These are phyloP conservation scores for Suillus weaverae DNA, from an alignment of 768 basidiomycete species.

Conservation along the genomic window DNA sequence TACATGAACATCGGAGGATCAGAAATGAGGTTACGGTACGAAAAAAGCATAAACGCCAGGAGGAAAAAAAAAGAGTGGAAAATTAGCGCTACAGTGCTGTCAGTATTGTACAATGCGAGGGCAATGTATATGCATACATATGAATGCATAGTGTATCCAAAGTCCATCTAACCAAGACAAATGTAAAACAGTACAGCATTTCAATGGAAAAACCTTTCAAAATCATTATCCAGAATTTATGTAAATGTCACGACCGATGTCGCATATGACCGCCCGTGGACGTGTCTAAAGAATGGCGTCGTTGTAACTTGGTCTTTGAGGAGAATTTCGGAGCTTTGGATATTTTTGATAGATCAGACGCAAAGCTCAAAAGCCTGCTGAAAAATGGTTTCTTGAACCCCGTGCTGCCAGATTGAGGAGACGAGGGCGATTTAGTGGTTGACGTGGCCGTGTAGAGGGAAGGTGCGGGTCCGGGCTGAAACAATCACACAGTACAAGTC, in stretches of 20 bases:
- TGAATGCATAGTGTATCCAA: conserved; percentile 10
- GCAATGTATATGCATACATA: not conserved
- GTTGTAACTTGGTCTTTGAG: conserved; percentile 40
- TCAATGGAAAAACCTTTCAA: not conserved
- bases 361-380: conserved; percentile 56
- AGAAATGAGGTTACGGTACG: not conserved
- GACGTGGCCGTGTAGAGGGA: conserved; percentile 62
- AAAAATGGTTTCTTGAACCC: conserved; percentile 58
- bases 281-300: conserved; percentile 52
- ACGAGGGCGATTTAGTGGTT: conserved; percentile 54
- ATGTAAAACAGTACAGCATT: not conserved
- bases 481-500: conserved; percentile 27
- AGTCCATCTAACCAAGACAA: not conserved
- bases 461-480: conserved; percentile 43
- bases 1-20: not conserved
- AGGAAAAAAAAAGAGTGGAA: conserved; percentile 6
- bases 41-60: not conserved
- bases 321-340: conserved; percentile 20
- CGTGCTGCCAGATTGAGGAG: conserved; percentile 40
- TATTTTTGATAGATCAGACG: conserved; percentile 40
- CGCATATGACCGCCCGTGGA: conserved; percentile 5
- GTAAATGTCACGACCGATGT: not conserved
- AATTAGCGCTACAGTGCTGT: conserved; percentile 30
- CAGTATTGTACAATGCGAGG: not conserved
- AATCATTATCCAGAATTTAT: not conserved